Conservation (phyloP, 2,329 filamentous ascomycete genomes). For the Monosporascus sp. region DNA sequence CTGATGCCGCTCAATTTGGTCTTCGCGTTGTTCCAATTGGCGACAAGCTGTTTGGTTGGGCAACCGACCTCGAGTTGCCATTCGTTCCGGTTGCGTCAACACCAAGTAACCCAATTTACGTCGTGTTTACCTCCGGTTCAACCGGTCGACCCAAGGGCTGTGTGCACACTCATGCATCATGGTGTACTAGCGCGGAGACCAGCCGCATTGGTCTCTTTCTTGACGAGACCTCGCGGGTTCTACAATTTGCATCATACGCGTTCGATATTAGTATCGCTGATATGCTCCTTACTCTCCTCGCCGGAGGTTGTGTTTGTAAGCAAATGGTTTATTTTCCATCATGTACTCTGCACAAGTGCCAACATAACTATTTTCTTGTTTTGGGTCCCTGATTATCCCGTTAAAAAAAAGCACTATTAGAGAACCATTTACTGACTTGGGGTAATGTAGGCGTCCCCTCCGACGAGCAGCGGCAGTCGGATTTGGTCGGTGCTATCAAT, state of each 20-base stretch:
- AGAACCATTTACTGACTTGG: too few species aligned
- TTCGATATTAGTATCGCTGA: constrained; percentile 34
- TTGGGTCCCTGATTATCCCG: too few species aligned
- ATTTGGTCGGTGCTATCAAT: constrained; percentile 14
- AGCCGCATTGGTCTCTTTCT: constrained; percentile 7
- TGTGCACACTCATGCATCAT: constrained; percentile 21
- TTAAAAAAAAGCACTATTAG: too few species aligned
- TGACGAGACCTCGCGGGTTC: constrained; percentile 5
- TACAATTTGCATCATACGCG: constrained; percentile 25
- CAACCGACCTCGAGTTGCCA: too few species aligned
- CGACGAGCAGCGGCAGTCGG: constrained; percentile 21
- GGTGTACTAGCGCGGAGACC: constrained; percentile 9
- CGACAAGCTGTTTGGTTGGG: too few species aligned
- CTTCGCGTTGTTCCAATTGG: too few species aligned
- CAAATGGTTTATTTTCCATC: too few species aligned
- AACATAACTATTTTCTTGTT: too few species aligned
- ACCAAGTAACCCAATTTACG: constrained; percentile 2
- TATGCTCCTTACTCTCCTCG: constrained; percentile 30
- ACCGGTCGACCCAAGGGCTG: constrained; percentile 46
- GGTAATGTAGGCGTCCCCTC: constrained; percentile 27
- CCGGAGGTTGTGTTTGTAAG: constrained; percentile 32
- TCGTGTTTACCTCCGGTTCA: constrained; percentile 46
- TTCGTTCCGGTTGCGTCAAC: too few species aligned
- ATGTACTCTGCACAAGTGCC: too few species aligned
- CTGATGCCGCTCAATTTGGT: too few species aligned